These are phyloP conservation scores for Solanum medicagineum DNA, from an alignment of 257 asterid genomes.

Conservation along the genomic window DNA sequence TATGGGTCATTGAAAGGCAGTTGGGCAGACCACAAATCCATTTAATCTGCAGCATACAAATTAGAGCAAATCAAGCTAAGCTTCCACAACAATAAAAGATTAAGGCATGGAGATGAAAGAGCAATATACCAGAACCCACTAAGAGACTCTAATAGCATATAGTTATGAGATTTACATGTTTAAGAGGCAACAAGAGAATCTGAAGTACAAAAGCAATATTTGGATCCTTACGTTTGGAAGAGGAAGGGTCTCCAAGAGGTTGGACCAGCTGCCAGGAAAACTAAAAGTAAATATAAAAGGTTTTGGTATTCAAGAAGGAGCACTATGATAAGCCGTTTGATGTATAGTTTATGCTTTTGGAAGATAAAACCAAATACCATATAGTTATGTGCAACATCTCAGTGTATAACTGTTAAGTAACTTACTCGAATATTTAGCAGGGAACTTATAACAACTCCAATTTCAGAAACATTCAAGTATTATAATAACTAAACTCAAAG, in stretches of 20 bases:
- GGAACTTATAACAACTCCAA: background rate
- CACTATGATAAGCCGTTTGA: no score
- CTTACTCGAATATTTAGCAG: no score
- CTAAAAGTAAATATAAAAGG: no score
- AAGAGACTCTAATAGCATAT: background rate
- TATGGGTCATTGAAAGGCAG: conserved; percentile 68
- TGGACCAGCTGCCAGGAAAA: conserved; percentile 60
- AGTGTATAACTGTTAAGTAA: no score
- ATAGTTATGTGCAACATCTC: no score
- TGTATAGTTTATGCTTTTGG: no score
- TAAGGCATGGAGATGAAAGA: background rate
- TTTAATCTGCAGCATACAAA: conserved; percentile 46
- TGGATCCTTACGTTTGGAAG: conserved; percentile 67
- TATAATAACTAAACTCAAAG: no score
- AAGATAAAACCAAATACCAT: no score
- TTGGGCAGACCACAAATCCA: conserved; percentile 63
- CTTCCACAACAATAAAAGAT: background rate
- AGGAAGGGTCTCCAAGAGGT: conserved; percentile 76
- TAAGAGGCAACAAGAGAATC: background rate
- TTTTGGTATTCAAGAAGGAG: no score
- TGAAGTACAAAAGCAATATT: background rate
- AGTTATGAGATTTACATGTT: background rate
- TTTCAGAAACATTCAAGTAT: no score
- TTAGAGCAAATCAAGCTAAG: background rate
- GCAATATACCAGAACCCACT: background rate